A percentile compares a stretch with the other conserved stretches of the same genome.
Conservation (phyloP, 73 alveolate species). For the Paramecium caudatum region DNA sequence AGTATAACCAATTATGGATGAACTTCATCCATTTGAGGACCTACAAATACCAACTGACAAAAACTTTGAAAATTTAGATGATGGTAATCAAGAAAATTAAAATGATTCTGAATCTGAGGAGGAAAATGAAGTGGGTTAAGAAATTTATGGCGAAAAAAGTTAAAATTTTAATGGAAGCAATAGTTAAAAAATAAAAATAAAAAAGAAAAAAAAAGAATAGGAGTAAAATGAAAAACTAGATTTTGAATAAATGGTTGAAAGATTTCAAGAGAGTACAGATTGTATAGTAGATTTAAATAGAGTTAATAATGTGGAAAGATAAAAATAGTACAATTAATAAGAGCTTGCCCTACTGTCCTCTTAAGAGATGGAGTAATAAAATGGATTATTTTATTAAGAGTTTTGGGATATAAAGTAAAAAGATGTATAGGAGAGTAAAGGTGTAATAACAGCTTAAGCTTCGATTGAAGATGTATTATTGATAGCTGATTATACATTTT, state of each 20-base stretch:
- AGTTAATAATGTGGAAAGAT: neutral
- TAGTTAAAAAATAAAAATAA: neutral
- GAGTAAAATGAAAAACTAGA: neutral
- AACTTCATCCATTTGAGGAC: conserved; percentile 40
- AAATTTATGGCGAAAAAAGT: neutral
- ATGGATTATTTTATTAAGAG: conserved; percentile 16
- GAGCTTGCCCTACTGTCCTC: neutral
- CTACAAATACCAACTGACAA: conserved; percentile 6
- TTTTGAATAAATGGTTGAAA: conserved; percentile 36
- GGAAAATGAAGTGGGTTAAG: neutral
- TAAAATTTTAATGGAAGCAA: conserved; percentile 17
- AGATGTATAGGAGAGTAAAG: neutral
- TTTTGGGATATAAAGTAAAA: conserved; percentile 1
- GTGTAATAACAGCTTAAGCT: neutral
- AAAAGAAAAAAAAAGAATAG: conserved; percentile 41
- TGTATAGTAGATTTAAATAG: conserved; percentile 40
- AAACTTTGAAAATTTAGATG: neutral
- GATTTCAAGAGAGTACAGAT: neutral
- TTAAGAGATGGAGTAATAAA: neutral
- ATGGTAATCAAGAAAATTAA: neutral
- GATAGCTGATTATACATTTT: conserved; percentile 40
- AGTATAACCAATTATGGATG: conserved; percentile 33
- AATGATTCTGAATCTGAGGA: conserved; percentile 32
- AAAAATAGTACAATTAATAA: neutral
- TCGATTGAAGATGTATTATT: conserved; percentile 52